These are phyloP conservation scores for Starmera caribaea DNA, from an alignment of 805 yeast genomes.

Conservation along the genomic window DNA sequence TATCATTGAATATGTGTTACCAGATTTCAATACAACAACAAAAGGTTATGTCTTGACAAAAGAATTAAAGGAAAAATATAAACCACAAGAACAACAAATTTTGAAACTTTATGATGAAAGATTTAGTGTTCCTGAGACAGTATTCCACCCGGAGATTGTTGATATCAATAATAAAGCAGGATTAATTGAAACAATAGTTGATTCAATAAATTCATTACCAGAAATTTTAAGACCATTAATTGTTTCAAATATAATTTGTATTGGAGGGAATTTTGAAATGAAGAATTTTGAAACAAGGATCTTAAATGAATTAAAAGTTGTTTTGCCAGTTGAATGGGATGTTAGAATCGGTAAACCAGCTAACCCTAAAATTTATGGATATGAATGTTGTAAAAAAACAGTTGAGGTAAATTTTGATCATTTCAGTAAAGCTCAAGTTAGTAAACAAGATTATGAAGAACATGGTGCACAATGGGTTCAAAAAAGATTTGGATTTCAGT, in stretches of 20 bases:
- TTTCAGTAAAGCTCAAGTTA: conserved; percentile 45
- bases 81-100: conserved; percentile 49
- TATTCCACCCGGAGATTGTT: conserved; percentile 77
- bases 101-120: conserved; percentile 72
- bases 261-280: conserved; percentile 76
- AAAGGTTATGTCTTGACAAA: conserved; percentile 56
- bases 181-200: conserved; percentile 57
- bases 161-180: conserved; percentile 73
- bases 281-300: conserved; percentile 61
- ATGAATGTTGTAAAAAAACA: conserved; percentile 44
- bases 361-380: conserved; percentile 37
- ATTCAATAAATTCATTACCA: conserved; percentile 61
- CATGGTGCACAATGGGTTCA: conserved; percentile 53
- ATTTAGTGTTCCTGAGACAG: conserved; percentile 77
- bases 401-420: conserved; percentile 16
- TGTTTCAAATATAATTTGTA: conserved; percentile 66
- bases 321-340: conserved; percentile 63
- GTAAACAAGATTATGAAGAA: conserved; percentile 77
- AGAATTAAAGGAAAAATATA: conserved; percentile 17
- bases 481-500: conserved; percentile 31
- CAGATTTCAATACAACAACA: conserved; percentile 75
- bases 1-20: conserved; percentile 67
- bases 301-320: conserved; percentile 49
- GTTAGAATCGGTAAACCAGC: conserved; percentile 35
- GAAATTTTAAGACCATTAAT: conserved; percentile 65